Conservation (phyloP, 2,329 filamentous ascomycete genomes). For the Paracoccidioides lutzii region DNA sequence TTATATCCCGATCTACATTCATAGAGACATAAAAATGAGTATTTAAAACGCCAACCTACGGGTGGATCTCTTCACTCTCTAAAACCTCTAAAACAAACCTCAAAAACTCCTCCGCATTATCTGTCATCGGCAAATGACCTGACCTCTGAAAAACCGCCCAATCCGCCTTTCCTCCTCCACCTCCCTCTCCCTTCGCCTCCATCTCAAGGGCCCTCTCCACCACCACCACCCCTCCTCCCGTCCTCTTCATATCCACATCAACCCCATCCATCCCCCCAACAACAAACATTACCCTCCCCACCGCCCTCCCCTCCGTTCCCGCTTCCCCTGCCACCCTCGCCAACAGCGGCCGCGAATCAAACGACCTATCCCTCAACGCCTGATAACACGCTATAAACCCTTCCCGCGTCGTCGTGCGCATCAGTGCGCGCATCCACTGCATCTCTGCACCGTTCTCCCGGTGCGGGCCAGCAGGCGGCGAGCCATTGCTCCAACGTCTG, state of each 20-base stretch:
- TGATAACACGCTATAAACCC: conserved; percentile 33
- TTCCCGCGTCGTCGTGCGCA: conserved; percentile 28
- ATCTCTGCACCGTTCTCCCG: conserved; percentile 24
- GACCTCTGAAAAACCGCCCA: conserved; percentile 16
- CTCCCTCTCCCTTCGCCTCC: conserved; percentile 2
- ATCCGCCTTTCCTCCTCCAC: conserved; percentile 18
- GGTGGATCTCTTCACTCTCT: neutral
- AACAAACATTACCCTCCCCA: conserved; percentile 32
- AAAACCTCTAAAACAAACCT: conserved; percentile 13
- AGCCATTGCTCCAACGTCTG: conserved; percentile 33
- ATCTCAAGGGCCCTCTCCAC: conserved; percentile 17
- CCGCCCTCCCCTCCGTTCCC: conserved; percentile 37
- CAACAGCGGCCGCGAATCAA: conserved; percentile 29
- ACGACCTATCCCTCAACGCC: conserved; percentile 26
- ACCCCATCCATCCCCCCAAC: conserved; percentile 29
- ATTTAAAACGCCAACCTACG: neutral
- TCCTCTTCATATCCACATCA: conserved; percentile 26
- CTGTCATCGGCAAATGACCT: conserved; percentile 30
- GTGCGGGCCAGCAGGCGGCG: conserved; percentile 26
- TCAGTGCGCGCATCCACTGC: conserved; percentile 23
- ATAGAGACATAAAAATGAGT: neutral
- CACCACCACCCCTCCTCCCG: conserved; percentile 22
- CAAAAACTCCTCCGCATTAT: conserved; percentile 24
- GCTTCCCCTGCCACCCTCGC: no score
- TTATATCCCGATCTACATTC: no score